Conservation (phyloP, 2,329 filamentous ascomycete genomes). For the Paecilomyces formosus region DNA sequence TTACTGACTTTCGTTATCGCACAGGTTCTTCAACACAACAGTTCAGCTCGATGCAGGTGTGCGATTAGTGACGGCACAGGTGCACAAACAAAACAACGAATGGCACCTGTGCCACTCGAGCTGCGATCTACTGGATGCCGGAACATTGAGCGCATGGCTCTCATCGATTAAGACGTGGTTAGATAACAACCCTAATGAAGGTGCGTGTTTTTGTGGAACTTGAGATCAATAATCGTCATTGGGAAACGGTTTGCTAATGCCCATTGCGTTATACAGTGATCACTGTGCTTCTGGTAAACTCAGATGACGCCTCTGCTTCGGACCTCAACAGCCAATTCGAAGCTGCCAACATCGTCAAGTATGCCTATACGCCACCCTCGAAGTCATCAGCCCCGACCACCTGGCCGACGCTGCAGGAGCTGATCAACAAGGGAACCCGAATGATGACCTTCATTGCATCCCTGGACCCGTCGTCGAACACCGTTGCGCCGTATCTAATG, state of each 20-base stretch:
- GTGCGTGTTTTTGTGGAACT: constrained; percentile 12
- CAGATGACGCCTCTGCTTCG: constrained; percentile 49
- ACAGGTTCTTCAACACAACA: constrained; percentile 56
- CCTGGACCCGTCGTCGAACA: constrained; percentile 21
- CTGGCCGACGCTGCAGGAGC: constrained; percentile 66
- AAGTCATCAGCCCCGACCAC: constrained; percentile 33
- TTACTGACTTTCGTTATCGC: constrained; percentile 4
- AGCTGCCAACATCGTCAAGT: constrained; percentile 51
- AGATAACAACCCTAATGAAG: constrained; percentile 60
- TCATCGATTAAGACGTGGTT: constrained; percentile 60
- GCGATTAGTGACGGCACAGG: constrained; percentile 63
- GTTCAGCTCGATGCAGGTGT: constrained; percentile 63
- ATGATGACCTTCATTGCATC: constrained; percentile 63
- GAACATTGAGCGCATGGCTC: constrained; percentile 58
- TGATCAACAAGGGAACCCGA: constrained; percentile 59
- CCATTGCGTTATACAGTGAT: constrained; percentile 43
- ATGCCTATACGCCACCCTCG: constrained; percentile 52
- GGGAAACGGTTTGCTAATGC: constrained; percentile 1
- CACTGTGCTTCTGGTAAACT: constrained; percentile 66
- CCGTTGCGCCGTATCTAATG: constrained; percentile 36
- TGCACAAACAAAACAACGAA: constrained; percentile 53
- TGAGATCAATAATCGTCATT: neutral
- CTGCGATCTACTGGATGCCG: constrained; percentile 63
- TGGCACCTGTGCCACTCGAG: constrained; percentile 64
- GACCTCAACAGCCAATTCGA: constrained; percentile 51